Percentiles rank a stretch among this genome's conserved stretches.
Conservation (phyloP, 2,329 filamentous ascomycete genomes). For the Cladosporium phlei region DNA sequence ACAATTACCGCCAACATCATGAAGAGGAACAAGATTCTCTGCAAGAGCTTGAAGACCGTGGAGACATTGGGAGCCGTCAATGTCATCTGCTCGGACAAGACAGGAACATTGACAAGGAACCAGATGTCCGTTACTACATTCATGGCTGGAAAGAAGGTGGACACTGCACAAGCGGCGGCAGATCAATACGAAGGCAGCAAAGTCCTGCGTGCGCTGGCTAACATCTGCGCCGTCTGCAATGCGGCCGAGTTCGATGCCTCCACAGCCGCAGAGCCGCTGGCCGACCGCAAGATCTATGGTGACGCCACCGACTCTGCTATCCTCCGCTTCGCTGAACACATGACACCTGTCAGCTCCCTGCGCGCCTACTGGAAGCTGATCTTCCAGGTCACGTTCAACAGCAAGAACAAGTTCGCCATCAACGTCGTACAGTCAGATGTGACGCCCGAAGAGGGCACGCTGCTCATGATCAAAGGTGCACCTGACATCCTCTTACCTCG, state of each 20-base stretch:
- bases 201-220: slow-evolving; percentile 54
- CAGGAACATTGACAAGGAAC: slow-evolving; percentile 58
- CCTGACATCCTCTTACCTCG: slow-evolving; percentile 67
- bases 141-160: slow-evolving; percentile 51
- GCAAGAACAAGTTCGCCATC: slow-evolving; percentile 77
- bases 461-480: slow-evolving; percentile 73
- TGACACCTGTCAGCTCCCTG: slow-evolving; percentile 57
- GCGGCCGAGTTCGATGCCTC: slow-evolving; percentile 68
- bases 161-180: slow-evolving; percentile 49
- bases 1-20: slow-evolving; percentile 74
- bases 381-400: slow-evolving; percentile 71
- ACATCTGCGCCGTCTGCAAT: slow-evolving; percentile 65
- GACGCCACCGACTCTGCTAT: slow-evolving; percentile 74
- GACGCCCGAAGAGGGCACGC: slow-evolving; percentile 31
- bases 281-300: slow-evolving; percentile 62
- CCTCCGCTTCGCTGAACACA: slow-evolving; percentile 63
- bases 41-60: slow-evolving; percentile 74
- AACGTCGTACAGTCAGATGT: slow-evolving; percentile 49
- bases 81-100: slow-evolving; percentile 73
- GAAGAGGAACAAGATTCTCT: slow-evolving; percentile 70
- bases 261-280: slow-evolving; percentile 54
- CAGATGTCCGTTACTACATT: slow-evolving; percentile 60
- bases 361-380: slow-evolving; percentile 60
- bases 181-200: slow-evolving; percentile 31
- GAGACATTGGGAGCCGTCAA: slow-evolving; percentile 70